Percentiles rank a stretch among this genome's conserved stretches.
Evolutionary conservation across 1,284 basidiomycete genomes (phyloP).

Genomic region (Tylopilus sp.): DNA sequence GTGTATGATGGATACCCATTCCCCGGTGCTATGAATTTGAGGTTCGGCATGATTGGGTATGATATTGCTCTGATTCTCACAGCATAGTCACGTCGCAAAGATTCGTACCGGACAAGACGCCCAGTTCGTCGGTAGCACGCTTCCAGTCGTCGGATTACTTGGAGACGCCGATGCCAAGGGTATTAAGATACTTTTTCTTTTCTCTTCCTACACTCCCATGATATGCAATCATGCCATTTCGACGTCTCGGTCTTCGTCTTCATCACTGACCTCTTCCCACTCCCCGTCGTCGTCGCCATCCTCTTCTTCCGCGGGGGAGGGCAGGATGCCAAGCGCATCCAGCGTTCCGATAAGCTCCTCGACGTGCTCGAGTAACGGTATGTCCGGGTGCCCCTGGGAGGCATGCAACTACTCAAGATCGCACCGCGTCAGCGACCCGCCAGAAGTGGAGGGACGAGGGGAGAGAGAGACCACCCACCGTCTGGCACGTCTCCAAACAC

Average conservation of each 20-base stretch:
- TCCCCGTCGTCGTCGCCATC: conserved; percentile 45
- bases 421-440: background rate
- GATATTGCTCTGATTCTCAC: background rate
- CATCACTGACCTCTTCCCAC: conserved; percentile 52
- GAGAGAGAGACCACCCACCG: conserved; percentile 44
- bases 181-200: conserved; percentile 12
- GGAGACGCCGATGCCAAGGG: background rate
- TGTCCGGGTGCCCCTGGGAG: conserved; percentile 72
- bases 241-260: conserved; percentile 53
- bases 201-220: background rate
- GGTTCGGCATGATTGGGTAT: background rate
- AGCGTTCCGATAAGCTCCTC: conserved; percentile 71
- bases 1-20: too few relatives aligned
- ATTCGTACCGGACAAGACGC: too few relatives aligned
- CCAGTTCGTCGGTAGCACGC: too few relatives aligned
- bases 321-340: conserved; percentile 64
- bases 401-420: conserved; percentile 57
- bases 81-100: background rate
- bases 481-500: conserved; percentile 79
- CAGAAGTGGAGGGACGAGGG: too few relatives aligned
- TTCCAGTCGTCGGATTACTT: too few relatives aligned
- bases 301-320: conserved; percentile 51
- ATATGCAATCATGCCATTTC: conserved; percentile 48
- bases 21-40: too few relatives aligned
- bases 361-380: conserved; percentile 75